A percentile compares a stretch with the other conserved stretches of the same genome.
These are phyloP conservation scores for Thelonectria olida DNA, from an alignment of 2,329 filamentous ascomycete species.

Conservation along the genomic window DNA sequence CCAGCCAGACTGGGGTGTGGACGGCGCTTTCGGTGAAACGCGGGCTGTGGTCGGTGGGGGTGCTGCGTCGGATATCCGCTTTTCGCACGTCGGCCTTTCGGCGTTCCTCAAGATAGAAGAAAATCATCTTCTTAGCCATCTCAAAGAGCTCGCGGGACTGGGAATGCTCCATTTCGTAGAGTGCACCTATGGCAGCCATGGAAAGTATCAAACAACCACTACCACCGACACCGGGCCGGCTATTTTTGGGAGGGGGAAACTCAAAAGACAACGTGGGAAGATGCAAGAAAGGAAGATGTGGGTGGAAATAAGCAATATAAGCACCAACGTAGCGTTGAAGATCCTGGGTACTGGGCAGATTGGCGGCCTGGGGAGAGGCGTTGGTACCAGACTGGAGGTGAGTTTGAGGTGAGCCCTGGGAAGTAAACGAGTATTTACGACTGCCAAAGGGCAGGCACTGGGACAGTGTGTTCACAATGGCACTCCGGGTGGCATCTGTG, in stretches of 20 bases:
- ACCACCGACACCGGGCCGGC: conserved; percentile 72
- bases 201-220: conserved; percentile 86
- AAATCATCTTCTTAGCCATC: conserved; percentile 94
- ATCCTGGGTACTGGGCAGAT: conserved; percentile 82
- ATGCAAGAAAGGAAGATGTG: conserved; percentile 94
- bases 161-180: conserved; percentile 86
- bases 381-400: conserved; percentile 59
- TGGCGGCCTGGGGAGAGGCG: conserved; percentile 61
- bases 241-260: conserved; percentile 73
- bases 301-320: conserved; percentile 92
- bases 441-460: conserved; percentile 65
- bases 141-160: conserved; percentile 89
- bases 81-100: conserved; percentile 83
- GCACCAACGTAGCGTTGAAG: conserved; percentile 90
- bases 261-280: conserved; percentile 93
- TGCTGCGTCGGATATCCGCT: conserved; percentile 65
- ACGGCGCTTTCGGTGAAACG: conserved; percentile 67
- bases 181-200: conserved; percentile 81
- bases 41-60: conserved; percentile 57
- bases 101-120: conserved; percentile 89
- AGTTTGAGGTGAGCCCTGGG: conserved; percentile 63
- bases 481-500: conserved; percentile 70
- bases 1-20: conserved; percentile 90
- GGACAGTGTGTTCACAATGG: conserved; percentile 68
- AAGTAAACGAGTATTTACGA: conserved; percentile 72